These are phyloP conservation scores for Buddleja alternifolia DNA, from an alignment of 257 asterid species.

Conservation along the genomic window DNA sequence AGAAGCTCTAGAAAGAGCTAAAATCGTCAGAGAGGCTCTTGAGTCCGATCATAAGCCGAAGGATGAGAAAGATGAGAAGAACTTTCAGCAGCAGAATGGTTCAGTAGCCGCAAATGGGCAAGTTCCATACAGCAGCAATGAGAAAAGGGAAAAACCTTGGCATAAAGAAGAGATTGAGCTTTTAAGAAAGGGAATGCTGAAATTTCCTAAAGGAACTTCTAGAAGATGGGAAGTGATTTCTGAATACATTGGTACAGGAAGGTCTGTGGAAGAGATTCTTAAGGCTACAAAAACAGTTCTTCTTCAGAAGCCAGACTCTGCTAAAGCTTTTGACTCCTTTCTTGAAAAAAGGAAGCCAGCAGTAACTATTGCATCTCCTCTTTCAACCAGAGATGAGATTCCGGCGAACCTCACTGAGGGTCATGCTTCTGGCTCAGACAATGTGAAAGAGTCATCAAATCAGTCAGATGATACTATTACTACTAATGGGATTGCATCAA, in stretches of 20 bases:
- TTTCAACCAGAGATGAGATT: conserved; percentile 72
- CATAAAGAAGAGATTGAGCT: conserved; percentile 89
- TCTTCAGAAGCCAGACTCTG: conserved; percentile 91
- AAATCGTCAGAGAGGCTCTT: conserved; percentile 52
- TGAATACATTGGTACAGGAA: conserved; percentile 76
- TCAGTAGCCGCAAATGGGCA: conserved; percentile 42
- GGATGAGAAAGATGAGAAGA: conserved; percentile 50
- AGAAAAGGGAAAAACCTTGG: conserved; percentile 81
- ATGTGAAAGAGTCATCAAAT: conserved; percentile 37
- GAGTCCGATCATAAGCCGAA: conserved; percentile 43
- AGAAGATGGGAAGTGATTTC: conserved; percentile 98
- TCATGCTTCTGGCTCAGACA: conserved; percentile 39
- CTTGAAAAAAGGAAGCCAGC: conserved; percentile 93
- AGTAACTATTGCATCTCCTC: conserved; percentile 81
- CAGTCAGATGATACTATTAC: conserved; percentile 29
- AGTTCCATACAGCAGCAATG: conserved; percentile 36
- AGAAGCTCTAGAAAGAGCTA: conserved; percentile 57
- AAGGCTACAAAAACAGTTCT: conserved; percentile 96
- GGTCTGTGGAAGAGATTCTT: conserved; percentile 95
- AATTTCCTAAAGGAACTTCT: conserved; percentile 95
- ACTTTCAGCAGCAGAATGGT: conserved; percentile 62
- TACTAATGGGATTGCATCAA: conserved; percentile 47
- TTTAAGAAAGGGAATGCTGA: conserved; percentile 80
- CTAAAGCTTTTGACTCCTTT: conserved; percentile 90
- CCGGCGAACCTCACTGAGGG: conserved; percentile 45